Percentiles rank a stretch among this genome's conserved stretches.
phyloP scores from a whole-genome alignment of 2,329 filamentous ascomycete species.

The Pseudogymnoascus sp. region DNA sequence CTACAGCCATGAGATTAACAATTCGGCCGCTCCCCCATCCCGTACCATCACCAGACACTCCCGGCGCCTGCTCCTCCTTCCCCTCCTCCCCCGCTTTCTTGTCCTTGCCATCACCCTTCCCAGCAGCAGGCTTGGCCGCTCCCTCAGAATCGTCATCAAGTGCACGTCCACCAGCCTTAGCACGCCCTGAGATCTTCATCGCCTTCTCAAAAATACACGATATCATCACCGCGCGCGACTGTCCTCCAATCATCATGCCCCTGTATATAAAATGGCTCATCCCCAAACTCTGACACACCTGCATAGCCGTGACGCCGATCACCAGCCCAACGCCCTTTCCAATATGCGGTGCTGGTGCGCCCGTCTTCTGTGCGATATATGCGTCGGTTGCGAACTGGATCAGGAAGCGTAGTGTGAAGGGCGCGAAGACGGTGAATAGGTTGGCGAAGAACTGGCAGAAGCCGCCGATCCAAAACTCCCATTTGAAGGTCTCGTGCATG shows the following conservation, averaged over 20 bases:
- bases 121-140: constrained; percentile 36
- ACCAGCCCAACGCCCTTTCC: constrained; percentile 73
- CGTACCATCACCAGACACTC: constrained; percentile 56
- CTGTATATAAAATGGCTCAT: constrained; percentile 89
- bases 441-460: constrained; percentile 64
- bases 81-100: constrained; percentile 31
- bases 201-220: constrained; percentile 86
- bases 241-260: constrained; percentile 85
- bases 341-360: constrained; percentile 53
- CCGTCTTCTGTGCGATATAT: constrained; percentile 51
- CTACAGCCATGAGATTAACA: constrained; percentile 88
- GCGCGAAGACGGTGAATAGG: constrained; percentile 70
- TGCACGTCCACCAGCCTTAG: constrained; percentile 68
- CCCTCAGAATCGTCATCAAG: constrained; percentile 29
- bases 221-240: constrained; percentile 73
- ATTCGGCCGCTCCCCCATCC: constrained; percentile 93
- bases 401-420: constrained; percentile 76
- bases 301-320: constrained; percentile 77
- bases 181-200: constrained; percentile 78
- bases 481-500: constrained; percentile 75
- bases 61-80: constrained; percentile 32
- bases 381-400: constrained; percentile 79
- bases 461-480: constrained; percentile 81
- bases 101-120: constrained; percentile 32
- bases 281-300: constrained; percentile 68